Evolutionary conservation across 805 yeast species (phyloP), one percentile per base, ranked within the genome.

Genomic region (Jamesozyma gamospora): DNA sequence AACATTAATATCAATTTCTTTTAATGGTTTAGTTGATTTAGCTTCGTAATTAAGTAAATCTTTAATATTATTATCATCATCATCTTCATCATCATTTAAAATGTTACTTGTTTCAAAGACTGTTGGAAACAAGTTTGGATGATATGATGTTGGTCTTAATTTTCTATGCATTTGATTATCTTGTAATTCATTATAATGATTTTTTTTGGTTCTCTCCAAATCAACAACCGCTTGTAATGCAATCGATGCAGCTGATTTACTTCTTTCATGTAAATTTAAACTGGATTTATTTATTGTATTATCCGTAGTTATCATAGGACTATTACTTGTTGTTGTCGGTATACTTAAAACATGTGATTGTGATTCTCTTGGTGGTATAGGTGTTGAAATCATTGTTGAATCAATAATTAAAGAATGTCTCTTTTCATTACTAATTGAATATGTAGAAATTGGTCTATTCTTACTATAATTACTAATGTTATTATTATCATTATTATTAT

Each of bases 91-190:
- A 17, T 11, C 4, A 12, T 17, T 17, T 4, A 42, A 48, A 44
- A 46, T 28, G 48, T 42, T 2, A 50, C 44, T 1, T 43, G 36
- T 12, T 33, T 44, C 43, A 6, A 35, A 24, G 8, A 34, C 44
- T 4, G 39, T 29, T 4, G 46, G 32, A 28, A 38, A 42, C 24
- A 48, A 37, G 4, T 49, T 47, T 4, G 94, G 94, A 54, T 83
- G 88, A 53, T 80, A 83, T 9, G 92, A 82, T 0, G 90, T 82
- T 32, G 94, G 94, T 56, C 94, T 72, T 41, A 86, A 88, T 52
- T 74, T 79, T 56, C 75, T 72, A 37, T 68, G n/a, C n/a, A n/a
- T n/a, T n/a, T n/a, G n/a, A n/a, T n/a, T n/a, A n/a, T n/a, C n/a
- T n/a, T 21, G 24, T 21, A 21, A 21, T 21, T 21, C 24, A 21